These are phyloP conservation scores for Fusarium begoniae DNA, from an alignment of 2,329 filamentous ascomycete species.

Conservation along the genomic window DNA sequence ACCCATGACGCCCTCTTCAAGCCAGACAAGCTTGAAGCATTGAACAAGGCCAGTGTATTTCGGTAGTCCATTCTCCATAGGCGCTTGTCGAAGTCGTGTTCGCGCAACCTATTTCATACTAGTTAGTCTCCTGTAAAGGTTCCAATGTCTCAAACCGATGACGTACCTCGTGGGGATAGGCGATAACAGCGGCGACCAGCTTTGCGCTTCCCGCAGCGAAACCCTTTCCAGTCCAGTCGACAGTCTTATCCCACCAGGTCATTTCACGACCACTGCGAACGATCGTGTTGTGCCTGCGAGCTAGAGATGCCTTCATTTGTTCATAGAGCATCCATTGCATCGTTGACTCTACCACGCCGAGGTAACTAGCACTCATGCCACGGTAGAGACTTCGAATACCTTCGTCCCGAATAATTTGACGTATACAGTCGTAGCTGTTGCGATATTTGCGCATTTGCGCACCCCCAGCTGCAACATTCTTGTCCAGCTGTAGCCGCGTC, in stretches of 20 bases:
- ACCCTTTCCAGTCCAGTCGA: constrained; percentile 82
- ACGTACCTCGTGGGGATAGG: constrained; percentile 89
- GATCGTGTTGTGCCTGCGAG: constrained; percentile 67
- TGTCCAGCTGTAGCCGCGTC: constrained; percentile 91
- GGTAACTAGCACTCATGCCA: constrained; percentile 88
- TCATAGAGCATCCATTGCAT: constrained; percentile 96
- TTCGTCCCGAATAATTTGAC: constrained; percentile 82
- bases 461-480: constrained; percentile 73
- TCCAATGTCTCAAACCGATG: not conserved
- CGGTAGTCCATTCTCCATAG: constrained; percentile 72
- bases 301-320: constrained; percentile 83
- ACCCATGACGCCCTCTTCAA: constrained; percentile 85
- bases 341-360: constrained; percentile 90
- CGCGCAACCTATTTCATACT: constrained; percentile 70
- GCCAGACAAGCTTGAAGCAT: constrained; percentile 88
- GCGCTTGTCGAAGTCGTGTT: constrained; percentile 85
- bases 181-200: constrained; percentile 81
- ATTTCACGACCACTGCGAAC: constrained; percentile 67
- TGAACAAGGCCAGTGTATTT: constrained; percentile 92
- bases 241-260: constrained; percentile 76
- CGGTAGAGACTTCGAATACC: constrained; percentile 86
- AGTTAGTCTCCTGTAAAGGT: not conserved
- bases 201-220: constrained; percentile 86
- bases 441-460: constrained; percentile 74
- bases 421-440: constrained; percentile 88